Conservation (phyloP, 257 asterid genomes). For the Nicotiana sylvestris region DNA sequence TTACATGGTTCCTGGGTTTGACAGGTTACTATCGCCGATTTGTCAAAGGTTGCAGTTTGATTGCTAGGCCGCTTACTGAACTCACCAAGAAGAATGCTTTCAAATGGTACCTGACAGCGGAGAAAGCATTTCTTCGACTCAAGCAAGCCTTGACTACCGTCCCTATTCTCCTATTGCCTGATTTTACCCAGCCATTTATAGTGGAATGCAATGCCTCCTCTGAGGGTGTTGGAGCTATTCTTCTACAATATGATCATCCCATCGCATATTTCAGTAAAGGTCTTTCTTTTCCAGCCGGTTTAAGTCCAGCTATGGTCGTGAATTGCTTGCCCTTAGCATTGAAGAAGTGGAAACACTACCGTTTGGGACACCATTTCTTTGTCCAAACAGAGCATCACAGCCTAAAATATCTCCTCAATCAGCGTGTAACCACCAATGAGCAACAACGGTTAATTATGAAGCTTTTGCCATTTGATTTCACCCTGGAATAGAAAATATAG, state of each 20-base stretch:
- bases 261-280: conserved; percentile 16
- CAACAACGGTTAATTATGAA: neutral
- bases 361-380: neutral
- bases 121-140: neutral
- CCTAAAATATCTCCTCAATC: neutral
- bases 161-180: neutral
- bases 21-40: conserved; percentile 9
- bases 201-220: conserved; percentile 17
- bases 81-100: neutral
- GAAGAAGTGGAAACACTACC: conserved; percentile 10
- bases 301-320: neutral
- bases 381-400: neutral
- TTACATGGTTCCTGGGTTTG: conserved; percentile 15
- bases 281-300: neutral
- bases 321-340: neutral
- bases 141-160: neutral
- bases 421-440: neutral
- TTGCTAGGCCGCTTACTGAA: neutral
- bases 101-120: neutral
- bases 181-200: neutral
- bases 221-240: neutral
- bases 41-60: neutral
- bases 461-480: conserved; percentile 3
- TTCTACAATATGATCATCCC: neutral
- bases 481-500: neutral